Conservation (phyloP, 768 basidiomycete genomes). For the Chalciporus pseudorubinellus region DNA sequence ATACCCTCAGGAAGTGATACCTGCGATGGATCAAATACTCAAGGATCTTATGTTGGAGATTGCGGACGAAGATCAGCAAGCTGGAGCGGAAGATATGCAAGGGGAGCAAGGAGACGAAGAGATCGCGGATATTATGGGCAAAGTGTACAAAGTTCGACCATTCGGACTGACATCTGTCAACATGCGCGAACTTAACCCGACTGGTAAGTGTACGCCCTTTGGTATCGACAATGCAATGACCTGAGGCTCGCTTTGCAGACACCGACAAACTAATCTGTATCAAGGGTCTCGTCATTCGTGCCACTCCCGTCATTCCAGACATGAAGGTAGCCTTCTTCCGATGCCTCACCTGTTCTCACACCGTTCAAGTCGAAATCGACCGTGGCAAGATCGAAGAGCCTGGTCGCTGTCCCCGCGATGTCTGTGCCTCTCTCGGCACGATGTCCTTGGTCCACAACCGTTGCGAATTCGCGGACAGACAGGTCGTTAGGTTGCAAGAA, state of each 20-base stretch:
- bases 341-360: slow-evolving; percentile 92
- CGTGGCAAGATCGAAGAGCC: slow-evolving; percentile 98
- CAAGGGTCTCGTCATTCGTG: slow-evolving; percentile 96
- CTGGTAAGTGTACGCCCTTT: slow-evolving; percentile 48
- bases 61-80: slow-evolving; percentile 76
- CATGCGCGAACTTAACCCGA: slow-evolving; percentile 94
- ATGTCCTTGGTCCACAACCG: slow-evolving; percentile 97
- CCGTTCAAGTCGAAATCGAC: slow-evolving; percentile 96
- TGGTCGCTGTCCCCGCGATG: slow-evolving; percentile 85
- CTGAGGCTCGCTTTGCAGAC: slow-evolving; percentile 47
- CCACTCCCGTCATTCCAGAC: slow-evolving; percentile 97
- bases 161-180: slow-evolving; percentile 82
- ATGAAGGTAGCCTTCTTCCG: slow-evolving; percentile 99
- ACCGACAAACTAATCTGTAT: slow-evolving; percentile 97
- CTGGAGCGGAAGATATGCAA: slow-evolving; percentile 70
- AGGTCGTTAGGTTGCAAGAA: slow-evolving; percentile 94
- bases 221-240: not conserved
- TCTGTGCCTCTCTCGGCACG: slow-evolving; percentile 83
- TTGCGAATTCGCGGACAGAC: slow-evolving; percentile 93
- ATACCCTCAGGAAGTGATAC: slow-evolving; percentile 96
- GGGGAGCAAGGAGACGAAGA: slow-evolving; percentile 79
- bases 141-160: slow-evolving; percentile 91
- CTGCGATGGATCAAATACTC: slow-evolving; percentile 94
- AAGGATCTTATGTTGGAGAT: slow-evolving; percentile 90
- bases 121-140: slow-evolving; percentile 81